Percentiles rank a stretch among this genome's conserved stretches.
These are phyloP conservation scores for Starmerella scarabaei DNA, from an alignment of 805 yeast species.

Conservation along the genomic window DNA sequence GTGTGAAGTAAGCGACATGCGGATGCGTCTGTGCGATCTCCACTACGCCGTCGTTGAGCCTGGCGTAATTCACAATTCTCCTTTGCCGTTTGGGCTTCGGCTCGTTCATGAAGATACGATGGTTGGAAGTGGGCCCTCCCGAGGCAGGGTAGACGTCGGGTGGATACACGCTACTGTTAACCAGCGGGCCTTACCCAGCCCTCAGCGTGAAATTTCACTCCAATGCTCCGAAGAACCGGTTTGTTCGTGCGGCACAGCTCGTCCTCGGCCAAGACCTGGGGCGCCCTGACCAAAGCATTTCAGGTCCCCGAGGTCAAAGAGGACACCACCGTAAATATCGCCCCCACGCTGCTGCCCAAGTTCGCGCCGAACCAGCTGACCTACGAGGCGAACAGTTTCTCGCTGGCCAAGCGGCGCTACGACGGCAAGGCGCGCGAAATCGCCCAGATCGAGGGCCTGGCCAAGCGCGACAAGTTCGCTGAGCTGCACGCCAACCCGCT, in stretches of 20 bases:
- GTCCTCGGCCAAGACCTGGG: too few relatives aligned
- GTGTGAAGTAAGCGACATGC: slow-evolving; percentile 11
- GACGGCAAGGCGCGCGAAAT: slow-evolving; percentile 30
- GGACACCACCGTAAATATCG: too few relatives aligned
- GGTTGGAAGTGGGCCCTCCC: too few relatives aligned
- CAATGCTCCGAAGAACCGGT: too few relatives aligned
- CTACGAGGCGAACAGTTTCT: slow-evolving; percentile 73
- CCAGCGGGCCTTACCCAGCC: too few relatives aligned
- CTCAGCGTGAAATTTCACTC: too few relatives aligned
- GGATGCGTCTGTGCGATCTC: slow-evolving; percentile 13
- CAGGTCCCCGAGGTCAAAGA: too few relatives aligned
- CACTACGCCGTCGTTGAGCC: slow-evolving; percentile 52
- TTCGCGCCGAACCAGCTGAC: slow-evolving; percentile 38
- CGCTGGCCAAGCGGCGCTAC: slow-evolving; percentile 39
- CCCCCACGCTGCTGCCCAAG: slow-evolving; percentile 20
- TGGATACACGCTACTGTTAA: too few relatives aligned
- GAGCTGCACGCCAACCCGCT: slow-evolving; percentile 39
- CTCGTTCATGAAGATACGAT: not conserved
- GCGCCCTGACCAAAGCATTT: too few relatives aligned
- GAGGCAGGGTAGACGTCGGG: too few relatives aligned
- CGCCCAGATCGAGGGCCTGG: slow-evolving; percentile 3
- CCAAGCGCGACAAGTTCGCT: slow-evolving; percentile 17
- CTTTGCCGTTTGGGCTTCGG: slow-evolving; percentile 38
- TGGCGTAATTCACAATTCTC: slow-evolving; percentile 59
- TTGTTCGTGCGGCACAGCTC: too few relatives aligned